Evolutionary conservation across 2,329 filamentous ascomycete genomes (phyloP), one percentile per base, ranked within the genome.

Genomic region (Penicillium sp.): DNA sequence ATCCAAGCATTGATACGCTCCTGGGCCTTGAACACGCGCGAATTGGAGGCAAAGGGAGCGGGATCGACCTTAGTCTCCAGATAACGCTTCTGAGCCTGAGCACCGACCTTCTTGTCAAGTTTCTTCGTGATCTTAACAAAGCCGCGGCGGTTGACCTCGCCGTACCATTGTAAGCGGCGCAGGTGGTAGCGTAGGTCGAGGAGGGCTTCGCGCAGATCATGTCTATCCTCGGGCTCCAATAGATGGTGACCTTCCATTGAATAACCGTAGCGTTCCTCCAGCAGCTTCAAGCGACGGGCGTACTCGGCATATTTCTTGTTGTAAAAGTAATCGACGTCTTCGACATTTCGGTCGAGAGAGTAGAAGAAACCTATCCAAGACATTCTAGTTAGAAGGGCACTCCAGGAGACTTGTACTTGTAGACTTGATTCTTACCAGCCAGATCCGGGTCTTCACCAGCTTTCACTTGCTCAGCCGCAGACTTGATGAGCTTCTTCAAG

Each of bases 61-160:
- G 87, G 84, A 57, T 95, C 88, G 47, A 98, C 91, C 72, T 94
- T 95, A 38, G 89, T 89, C 32, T 86, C 82, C 49, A 98, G 77
- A 63, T 97, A 98, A 47, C 84, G 81, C 64, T 87, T 84, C 72
- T 96, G 90, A 0, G 87, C 85, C 41, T 84, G 79, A 3, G 83
- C 81, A 37, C 81, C 78, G 2, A 96, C 81, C 72, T 95, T 96
- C 74, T 98, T 98, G 71, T 98, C 93, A 37, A 96, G 75, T 71
- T 98, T 98, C 75, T 98, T 98, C 42, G 93, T 95, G 68, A 98
- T 98, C 74, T 98, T 98, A 67, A 94, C 82, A 63, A 98, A 98
- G 1, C 93, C 93, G 54, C 88, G 80, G 42, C 90, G 82, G 68
- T 98, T 98, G 62, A 97, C 91, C 71, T 97, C 91, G 40, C 90